phyloP scores from a whole-genome alignment of 2,329 filamentous ascomycete species.

The Epichloe brachyelytri region DNA sequence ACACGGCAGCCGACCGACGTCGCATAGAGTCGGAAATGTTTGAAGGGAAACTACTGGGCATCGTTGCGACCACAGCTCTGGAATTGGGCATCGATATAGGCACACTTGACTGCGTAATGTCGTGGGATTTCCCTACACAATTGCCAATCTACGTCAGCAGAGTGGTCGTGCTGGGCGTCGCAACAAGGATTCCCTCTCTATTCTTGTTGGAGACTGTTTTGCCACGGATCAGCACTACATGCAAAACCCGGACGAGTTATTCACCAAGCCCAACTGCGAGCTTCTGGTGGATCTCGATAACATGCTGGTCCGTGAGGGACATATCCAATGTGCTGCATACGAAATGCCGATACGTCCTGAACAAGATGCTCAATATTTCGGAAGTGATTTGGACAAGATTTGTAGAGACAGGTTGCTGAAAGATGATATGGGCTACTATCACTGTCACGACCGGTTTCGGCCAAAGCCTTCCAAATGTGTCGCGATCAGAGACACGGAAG shows the following conservation, averaged over 20 bases:
- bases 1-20: conserved; percentile 80
- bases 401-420: conserved; percentile 60
- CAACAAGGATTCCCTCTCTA: conserved; percentile 85
- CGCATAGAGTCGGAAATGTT: conserved; percentile 95
- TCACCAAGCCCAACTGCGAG: conserved; percentile 80
- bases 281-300: conserved; percentile 88
- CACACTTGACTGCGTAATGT: conserved; percentile 83
- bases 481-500: conserved; percentile 74
- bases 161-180: conserved; percentile 83
- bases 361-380: conserved; percentile 69
- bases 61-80: conserved; percentile 84
- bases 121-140: conserved; percentile 88
- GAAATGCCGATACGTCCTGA: conserved; percentile 83
- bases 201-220: conserved; percentile 80
- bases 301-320: conserved; percentile 80
- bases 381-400: conserved; percentile 55
- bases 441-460: conserved; percentile 79
- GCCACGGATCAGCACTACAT: conserved; percentile 94
- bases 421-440: conserved; percentile 72
- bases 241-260: conserved; percentile 88
- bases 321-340: conserved; percentile 87
- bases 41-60: conserved; percentile 80
- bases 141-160: conserved; percentile 88
- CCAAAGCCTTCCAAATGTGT: conserved; percentile 75
- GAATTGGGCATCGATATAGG: conserved; percentile 95